phyloP scores from a whole-genome alignment of 306 rosid species.

The Lathyrus tuberosus region DNA sequence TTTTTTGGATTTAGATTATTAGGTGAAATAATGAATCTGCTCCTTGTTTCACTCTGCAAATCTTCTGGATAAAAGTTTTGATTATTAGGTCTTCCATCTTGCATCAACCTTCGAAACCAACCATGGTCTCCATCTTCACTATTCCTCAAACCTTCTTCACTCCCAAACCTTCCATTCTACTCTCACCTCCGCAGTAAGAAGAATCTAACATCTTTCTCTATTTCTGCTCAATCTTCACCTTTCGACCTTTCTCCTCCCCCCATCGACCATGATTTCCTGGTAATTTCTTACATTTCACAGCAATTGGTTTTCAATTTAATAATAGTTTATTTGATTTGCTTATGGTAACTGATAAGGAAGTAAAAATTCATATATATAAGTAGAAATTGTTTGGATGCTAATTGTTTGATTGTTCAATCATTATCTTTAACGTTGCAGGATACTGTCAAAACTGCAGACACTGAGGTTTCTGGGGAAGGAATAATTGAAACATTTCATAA shows the following conservation, averaged over 20 bases:
- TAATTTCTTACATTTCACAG: slow-evolving; percentile 23
- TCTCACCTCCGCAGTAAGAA: neutral
- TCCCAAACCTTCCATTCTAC: slow-evolving; percentile 37
- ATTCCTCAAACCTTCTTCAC: slow-evolving; percentile 23
- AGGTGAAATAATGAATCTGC: slow-evolving; percentile 32
- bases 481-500: slow-evolving; percentile 69
- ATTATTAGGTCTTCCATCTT: neutral
- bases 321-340: too few relatives aligned
- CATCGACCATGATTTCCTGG: slow-evolving; percentile 82
- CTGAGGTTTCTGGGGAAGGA: slow-evolving; percentile 68
- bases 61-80: neutral
- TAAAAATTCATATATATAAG: too few relatives aligned
- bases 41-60: neutral
- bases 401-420: neutral
- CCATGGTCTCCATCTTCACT: slow-evolving; percentile 30
- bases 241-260: too few relatives aligned
- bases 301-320: too few relatives aligned
- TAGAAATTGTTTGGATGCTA: too few relatives aligned
- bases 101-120: slow-evolving; percentile 23
- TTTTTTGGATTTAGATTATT: too few relatives aligned
- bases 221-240: slow-evolving; percentile 44
- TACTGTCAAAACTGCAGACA: slow-evolving; percentile 53
- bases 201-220: slow-evolving; percentile 20
- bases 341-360: neutral
- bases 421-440: slow-evolving; percentile 55